Base-by-base conservation (phyloP, 139 green algal genomes). In the Chlorella sp. region DNA sequence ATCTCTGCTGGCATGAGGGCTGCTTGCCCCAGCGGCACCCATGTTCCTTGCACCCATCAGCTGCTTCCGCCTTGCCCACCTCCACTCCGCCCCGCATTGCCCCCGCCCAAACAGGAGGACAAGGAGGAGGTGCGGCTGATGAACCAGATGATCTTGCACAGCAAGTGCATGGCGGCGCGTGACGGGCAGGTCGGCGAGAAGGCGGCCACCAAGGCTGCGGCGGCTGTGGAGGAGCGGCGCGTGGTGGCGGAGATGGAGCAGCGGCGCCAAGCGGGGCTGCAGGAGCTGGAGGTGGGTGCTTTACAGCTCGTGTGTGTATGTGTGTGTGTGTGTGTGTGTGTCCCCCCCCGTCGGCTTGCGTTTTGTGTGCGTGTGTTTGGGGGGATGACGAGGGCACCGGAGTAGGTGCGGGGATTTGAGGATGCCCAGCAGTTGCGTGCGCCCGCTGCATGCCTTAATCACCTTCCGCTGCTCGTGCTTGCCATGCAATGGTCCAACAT, bases 131-230 rank as follows among this genome's bases (percentile, higher is more conserved):
- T 89, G 42, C 75, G 76, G 64, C 64, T 64, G 26, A 91, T 91
- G 88, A 88, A 87, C 68, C 88, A 91, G 81, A 88, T 91, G 81
- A 76, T 91, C 34, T 40, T 83, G 28, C 79, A 82, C 68, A 42
- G 57, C 48, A 87, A 83, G 42, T 78, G 40, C 88, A 91, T 91
- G 88, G 88, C 88, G 28, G 71, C 66, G 24, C 80, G 64, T 9
- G 88, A 91, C 68, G 30, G 76, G 42, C 88, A 91, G 81, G 48
- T 88, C 26, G 68, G 64, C 3, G 68, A 88, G 68, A 91, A 88
- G 81, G 68, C 19, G 61, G 48, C 66, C 16, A 42, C n/a, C 22
- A 71, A 86, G 39, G 57, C 26, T 14, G 3, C 42, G 42, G 64
- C 37, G 57, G 79, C 64, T 0, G 87, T 36, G 64, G 87, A 90